These are phyloP conservation scores for Corymbia calophylla DNA, from an alignment of 441 rosid species.

Conservation along the genomic window DNA sequence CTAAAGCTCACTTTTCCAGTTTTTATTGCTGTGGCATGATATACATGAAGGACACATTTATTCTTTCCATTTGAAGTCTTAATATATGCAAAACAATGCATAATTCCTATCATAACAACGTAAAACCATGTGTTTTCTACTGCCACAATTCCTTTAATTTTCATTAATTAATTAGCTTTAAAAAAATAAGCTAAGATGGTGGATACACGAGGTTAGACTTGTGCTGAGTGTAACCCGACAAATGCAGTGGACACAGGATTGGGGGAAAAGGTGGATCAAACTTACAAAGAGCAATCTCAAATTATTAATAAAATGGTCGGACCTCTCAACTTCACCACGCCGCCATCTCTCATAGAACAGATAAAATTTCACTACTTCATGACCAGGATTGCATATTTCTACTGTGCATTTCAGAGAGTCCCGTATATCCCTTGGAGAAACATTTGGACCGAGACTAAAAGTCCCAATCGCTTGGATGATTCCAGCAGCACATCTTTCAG, in stretches of 20 bases:
- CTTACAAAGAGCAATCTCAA: conserved; percentile 43
- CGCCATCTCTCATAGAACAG: conserved; percentile 50
- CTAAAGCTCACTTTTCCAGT: background rate
- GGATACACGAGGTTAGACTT: background rate
- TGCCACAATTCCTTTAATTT: background rate
- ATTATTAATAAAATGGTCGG: conserved; percentile 21
- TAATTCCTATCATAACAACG: background rate
- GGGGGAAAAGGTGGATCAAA: background rate
- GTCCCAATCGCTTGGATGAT: conserved; percentile 49
- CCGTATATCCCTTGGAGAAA: conserved; percentile 38
- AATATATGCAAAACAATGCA: background rate
- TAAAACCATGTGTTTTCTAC: background rate
- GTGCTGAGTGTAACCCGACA: background rate
- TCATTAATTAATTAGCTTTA: background rate
- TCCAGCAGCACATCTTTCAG: conserved; percentile 52
- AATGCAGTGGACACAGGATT: background rate
- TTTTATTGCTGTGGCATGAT: background rate
- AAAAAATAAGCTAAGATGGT: background rate
- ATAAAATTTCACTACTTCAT: conserved; percentile 47
- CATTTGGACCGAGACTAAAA: conserved; percentile 37
- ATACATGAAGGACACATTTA: background rate
- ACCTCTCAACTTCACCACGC: conserved; percentile 41
- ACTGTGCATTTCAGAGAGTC: conserved; percentile 16
- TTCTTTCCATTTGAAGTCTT: background rate
- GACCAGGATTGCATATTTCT: conserved; percentile 21